Conservation (phyloP, 2,329 filamentous ascomycete genomes). For the Scytalidium sp. region DNA sequence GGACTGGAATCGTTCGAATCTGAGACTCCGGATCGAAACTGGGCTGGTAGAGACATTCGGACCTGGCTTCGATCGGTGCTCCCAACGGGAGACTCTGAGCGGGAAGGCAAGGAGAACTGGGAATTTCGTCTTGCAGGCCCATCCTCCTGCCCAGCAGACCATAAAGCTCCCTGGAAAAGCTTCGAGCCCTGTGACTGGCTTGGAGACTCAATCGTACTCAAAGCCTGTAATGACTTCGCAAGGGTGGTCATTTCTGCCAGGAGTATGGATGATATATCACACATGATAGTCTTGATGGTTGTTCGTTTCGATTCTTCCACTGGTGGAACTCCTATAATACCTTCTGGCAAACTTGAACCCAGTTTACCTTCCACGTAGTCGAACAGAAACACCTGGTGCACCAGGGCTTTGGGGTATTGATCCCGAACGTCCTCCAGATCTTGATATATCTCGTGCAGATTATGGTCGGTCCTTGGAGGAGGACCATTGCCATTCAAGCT, state of each 20-base stretch:
- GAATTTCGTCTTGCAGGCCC: conserved; percentile 50
- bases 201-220: conserved; percentile 76
- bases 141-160: conserved; percentile 39
- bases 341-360: conserved; percentile 57
- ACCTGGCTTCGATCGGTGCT: conserved; percentile 56
- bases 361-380: conserved; percentile 57
- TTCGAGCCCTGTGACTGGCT: conserved; percentile 44
- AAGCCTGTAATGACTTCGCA: conserved; percentile 68
- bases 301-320: conserved; percentile 67
- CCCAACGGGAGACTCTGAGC: conserved; percentile 52
- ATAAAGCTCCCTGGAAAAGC: conserved; percentile 39
- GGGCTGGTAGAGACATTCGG: conserved; percentile 79
- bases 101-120: conserved; percentile 48
- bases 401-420: conserved; percentile 70
- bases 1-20: conserved; percentile 23
- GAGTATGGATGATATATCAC: conserved; percentile 70
- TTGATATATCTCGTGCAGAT: conserved; percentile 57
- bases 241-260: conserved; percentile 74
- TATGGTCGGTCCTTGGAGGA: conserved; percentile 45
- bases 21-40: conserved; percentile 32
- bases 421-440: conserved; percentile 71
- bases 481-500: conserved; percentile 49
- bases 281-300: conserved; percentile 79
- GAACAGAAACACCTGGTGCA: conserved; percentile 78
- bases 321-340: conserved; percentile 69